phyloP scores from a whole-genome alignment of 2,329 filamentous ascomycete genomes.

The Penicillium olsonii region DNA sequence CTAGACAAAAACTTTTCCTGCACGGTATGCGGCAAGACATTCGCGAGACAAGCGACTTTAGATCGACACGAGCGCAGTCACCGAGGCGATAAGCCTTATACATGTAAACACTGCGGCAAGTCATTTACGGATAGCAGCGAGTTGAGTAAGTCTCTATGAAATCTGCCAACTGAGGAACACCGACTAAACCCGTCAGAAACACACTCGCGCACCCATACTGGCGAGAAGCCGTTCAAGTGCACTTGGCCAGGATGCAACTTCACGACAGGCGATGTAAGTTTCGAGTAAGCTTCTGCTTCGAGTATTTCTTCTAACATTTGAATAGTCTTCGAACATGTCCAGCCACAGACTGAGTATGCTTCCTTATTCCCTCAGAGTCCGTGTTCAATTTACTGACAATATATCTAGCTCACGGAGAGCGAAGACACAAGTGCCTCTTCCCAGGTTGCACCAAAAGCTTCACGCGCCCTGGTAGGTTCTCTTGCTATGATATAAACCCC shows the following conservation, averaged over 20 bases:
- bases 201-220: slow-evolving; percentile 45
- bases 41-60: slow-evolving; percentile 46
- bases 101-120: slow-evolving; percentile 44
- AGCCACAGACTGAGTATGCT: slow-evolving; percentile 46
- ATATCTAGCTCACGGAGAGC: slow-evolving; percentile 40
- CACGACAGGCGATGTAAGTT: slow-evolving; percentile 45
- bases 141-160: slow-evolving; percentile 35
- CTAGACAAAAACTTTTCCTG: slow-evolving; percentile 46
- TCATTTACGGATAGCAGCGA: slow-evolving; percentile 48
- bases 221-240: slow-evolving; percentile 48
- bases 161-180: neutral
- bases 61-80: slow-evolving; percentile 48
- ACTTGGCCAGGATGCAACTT: slow-evolving; percentile 46
- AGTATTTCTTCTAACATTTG: slow-evolving; percentile 2
- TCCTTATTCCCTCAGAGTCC: neutral
- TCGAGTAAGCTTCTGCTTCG: neutral
- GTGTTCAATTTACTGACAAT: slow-evolving; percentile 13
- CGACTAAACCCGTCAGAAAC: slow-evolving; percentile 40
- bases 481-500: too few relatives aligned
- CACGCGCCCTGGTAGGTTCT: slow-evolving; percentile 43
- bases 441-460: slow-evolving; percentile 46
- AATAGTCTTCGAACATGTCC: slow-evolving; percentile 48
- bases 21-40: slow-evolving; percentile 43
- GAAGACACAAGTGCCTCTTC: slow-evolving; percentile 43
- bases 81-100: slow-evolving; percentile 47